phyloP scores from a whole-genome alignment of 2,329 filamentous ascomycete species.

The Sclerotinia subarctica region DNA sequence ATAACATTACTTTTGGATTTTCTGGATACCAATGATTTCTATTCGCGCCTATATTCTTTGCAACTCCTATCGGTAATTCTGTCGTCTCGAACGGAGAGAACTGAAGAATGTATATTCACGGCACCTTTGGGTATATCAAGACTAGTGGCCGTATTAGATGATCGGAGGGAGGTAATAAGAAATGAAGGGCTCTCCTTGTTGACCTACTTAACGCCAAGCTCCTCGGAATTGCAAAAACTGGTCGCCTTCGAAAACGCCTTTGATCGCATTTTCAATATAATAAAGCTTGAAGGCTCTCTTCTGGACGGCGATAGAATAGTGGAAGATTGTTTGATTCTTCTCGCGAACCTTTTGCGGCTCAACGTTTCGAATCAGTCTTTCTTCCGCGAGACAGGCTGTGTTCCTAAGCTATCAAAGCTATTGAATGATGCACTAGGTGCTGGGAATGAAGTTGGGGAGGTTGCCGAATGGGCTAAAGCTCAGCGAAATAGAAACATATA shows the following conservation, averaged over 20 bases:
- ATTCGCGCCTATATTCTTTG: constrained; percentile 84
- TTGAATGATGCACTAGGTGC: constrained; percentile 59
- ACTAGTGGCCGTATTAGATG: constrained; percentile 79
- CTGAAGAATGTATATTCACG: constrained; percentile 89
- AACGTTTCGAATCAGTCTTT: constrained; percentile 92
- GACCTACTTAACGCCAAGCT: constrained; percentile 82
- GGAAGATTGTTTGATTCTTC: constrained; percentile 86
- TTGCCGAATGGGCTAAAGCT: constrained; percentile 70
- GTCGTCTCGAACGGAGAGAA: constrained; percentile 80
- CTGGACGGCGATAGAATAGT: constrained; percentile 80
- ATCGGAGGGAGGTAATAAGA: constrained; percentile 79
- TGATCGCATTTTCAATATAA: constrained; percentile 77
- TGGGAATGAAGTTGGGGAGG: constrained; percentile 52
- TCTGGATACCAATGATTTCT: constrained; percentile 82
- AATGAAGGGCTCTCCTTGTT: constrained; percentile 86
- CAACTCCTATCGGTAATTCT: constrained; percentile 87
- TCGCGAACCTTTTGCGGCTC: constrained; percentile 82
- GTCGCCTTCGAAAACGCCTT: constrained; percentile 96
- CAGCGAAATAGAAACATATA: constrained; percentile 89
- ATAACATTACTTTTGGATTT: constrained; percentile 87
- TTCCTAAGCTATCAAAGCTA: constrained; percentile 67
- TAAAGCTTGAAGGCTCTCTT: constrained; percentile 77
- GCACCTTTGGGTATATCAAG: constrained; percentile 85
- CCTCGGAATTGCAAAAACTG: constrained; percentile 86
- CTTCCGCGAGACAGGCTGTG: constrained; percentile 86